Evolutionary conservation across 306 rosid species (phyloP).

Genomic region (Glycyrrhiza uralensis): DNA sequence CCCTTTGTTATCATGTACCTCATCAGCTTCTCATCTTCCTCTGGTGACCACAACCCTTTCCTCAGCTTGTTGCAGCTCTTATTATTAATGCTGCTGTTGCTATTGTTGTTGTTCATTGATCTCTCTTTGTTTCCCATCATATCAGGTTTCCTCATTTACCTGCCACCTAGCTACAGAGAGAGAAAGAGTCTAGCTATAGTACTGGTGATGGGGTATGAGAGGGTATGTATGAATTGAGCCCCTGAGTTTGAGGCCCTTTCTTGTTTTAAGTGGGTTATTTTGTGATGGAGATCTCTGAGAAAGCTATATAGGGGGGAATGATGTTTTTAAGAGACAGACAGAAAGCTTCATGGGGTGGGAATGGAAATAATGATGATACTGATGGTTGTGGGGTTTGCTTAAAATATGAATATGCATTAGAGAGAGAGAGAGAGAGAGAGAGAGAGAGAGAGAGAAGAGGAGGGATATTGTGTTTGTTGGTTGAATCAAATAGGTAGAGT

Average conservation of each 20-base stretch:
- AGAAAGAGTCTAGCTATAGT: background rate
- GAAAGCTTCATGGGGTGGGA: conserved; percentile 74
- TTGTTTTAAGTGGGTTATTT: conserved; percentile 11
- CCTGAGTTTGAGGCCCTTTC: background rate
- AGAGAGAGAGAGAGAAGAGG: conserved; percentile 22
- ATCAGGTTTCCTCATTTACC: conserved; percentile 45
- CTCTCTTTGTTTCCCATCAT: conserved; percentile 27
- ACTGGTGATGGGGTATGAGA: too few species aligned
- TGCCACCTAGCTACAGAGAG: background rate
- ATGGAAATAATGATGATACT: conserved; percentile 54
- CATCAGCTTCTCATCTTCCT: conserved; percentile 87
- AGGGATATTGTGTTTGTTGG: conserved; percentile 64
- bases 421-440: conserved; percentile 18
- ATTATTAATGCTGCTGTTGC: conserved; percentile 25
- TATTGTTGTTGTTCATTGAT: conserved; percentile 21
- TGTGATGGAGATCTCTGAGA: conserved; percentile 41
- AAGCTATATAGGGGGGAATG: conserved; percentile 40
- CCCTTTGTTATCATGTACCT: conserved; percentile 88
- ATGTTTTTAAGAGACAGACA: conserved; percentile 23
- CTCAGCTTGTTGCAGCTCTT: conserved; percentile 52
- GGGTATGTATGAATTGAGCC: too few species aligned
- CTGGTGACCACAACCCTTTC: conserved; percentile 95
- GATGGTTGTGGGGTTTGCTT: conserved; percentile 78
- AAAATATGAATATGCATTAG: conserved; percentile 45
- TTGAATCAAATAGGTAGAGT: conserved; percentile 87